Conservation (phyloP, 2,329 filamentous ascomycete species). For the Ascochyta koolunga region DNA sequence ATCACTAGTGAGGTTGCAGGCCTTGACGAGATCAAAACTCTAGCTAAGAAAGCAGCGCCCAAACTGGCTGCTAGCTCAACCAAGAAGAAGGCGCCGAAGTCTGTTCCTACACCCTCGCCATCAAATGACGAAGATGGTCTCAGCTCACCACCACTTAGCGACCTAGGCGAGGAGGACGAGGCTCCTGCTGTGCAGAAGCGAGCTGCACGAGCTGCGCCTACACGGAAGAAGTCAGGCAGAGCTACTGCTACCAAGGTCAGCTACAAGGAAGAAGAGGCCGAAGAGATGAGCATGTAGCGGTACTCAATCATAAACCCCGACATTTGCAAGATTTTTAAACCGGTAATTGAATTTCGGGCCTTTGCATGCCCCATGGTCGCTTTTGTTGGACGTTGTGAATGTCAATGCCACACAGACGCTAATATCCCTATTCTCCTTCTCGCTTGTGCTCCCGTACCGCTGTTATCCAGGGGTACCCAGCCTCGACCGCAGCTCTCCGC, state of each 20-base stretch:
- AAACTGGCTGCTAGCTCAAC: conserved; percentile 37
- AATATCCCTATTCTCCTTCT: conserved; percentile 18
- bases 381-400: conserved; percentile 6
- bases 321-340: not conserved
- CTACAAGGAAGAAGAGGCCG: conserved; percentile 45
- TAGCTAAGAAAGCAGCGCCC: conserved; percentile 46
- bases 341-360: conserved; percentile 9
- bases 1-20: conserved; percentile 34
- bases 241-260: conserved; percentile 34
- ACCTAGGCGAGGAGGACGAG: conserved; percentile 44
- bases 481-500: conserved; percentile 14
- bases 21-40: conserved; percentile 43
- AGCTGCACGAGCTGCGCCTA: conserved; percentile 29
- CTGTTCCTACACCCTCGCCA: conserved; percentile 52
- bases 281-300: conserved; percentile 31
- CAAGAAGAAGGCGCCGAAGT: conserved; percentile 48
- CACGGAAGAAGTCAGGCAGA: conserved; percentile 38
- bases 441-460: conserved; percentile 15
- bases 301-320: conserved; percentile 5
- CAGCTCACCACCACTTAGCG: conserved; percentile 48
- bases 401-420: conserved; percentile 6
- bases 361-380: conserved; percentile 2
- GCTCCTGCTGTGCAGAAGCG: conserved; percentile 31
- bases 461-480: conserved; percentile 17
- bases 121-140: conserved; percentile 44